A percentile compares a stretch with the other conserved stretches of the same genome.
These are phyloP conservation scores for Colletotrichum sp. DNA, from an alignment of 2,329 filamentous ascomycete species.

Conservation along the genomic window DNA sequence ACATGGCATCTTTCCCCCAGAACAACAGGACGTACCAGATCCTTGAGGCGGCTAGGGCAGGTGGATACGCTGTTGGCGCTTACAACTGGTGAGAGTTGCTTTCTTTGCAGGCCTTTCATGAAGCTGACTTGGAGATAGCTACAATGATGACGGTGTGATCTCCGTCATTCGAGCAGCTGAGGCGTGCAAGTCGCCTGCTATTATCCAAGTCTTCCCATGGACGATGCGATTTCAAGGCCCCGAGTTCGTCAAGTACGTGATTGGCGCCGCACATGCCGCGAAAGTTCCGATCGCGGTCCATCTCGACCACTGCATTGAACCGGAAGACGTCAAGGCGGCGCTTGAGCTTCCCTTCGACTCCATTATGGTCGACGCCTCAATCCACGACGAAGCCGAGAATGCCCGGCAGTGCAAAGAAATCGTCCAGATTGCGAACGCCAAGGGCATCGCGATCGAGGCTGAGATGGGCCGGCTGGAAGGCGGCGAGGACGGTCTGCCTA, in stretches of 20 bases:
- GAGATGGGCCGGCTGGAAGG: conserved; percentile 42
- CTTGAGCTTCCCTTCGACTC: conserved; percentile 57
- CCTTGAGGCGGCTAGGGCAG: not conserved
- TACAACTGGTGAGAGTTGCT: not conserved
- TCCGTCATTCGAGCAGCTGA: not conserved
- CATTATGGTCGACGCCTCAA: conserved; percentile 73
- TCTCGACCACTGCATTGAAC: conserved; percentile 61
- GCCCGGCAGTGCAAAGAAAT: conserved; percentile 61
- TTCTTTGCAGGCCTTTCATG: rapidly evolving
- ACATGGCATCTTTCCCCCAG: not conserved
- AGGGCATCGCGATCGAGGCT: conserved; percentile 68
- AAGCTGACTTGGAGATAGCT: not conserved
- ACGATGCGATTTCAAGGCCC: conserved; percentile 62
- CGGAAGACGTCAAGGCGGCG: conserved; percentile 29
- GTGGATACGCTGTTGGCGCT: not conserved
- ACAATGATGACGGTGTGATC: not conserved
- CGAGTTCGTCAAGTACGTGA: conserved; percentile 50
- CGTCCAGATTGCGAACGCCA: conserved; percentile 61
- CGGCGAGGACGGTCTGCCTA: not conserved
- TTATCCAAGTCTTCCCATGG: conserved; percentile 72
- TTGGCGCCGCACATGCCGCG: conserved; percentile 52
- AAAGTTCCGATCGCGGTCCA: conserved; percentile 59
- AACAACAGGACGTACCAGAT: not conserved
- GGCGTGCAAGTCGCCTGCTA: conserved; percentile 51
- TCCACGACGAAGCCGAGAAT: conserved; percentile 68